A percentile compares a stretch with the other conserved stretches of the same genome.
These are phyloP conservation scores for Athelia psychrophila DNA, from an alignment of 1,284 basidiomycete genomes.

Conservation along the genomic window DNA sequence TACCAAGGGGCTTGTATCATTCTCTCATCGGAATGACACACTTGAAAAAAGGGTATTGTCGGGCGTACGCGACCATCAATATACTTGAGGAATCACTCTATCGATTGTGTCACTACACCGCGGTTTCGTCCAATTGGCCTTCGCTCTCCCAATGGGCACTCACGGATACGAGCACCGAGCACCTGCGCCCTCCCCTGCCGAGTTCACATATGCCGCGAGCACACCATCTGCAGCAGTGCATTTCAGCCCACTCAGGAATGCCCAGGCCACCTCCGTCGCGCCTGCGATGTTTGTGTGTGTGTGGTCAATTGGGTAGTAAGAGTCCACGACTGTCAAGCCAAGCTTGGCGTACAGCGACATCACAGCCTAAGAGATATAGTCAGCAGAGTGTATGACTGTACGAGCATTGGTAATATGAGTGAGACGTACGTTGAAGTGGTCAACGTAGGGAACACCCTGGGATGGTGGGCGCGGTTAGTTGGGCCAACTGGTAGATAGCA, in stretches of 20 bases:
- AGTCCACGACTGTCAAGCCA: constrained; percentile 20
- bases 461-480: no score
- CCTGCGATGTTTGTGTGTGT: constrained; percentile 25
- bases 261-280: constrained; percentile 18
- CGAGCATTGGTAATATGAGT: no score
- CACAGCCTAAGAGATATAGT: not conserved
- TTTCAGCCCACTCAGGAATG: constrained; percentile 18
- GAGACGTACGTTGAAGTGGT: constrained; percentile 18
- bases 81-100: no score
- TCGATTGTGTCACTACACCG: no score
- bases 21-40: no score
- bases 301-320: constrained; percentile 27
- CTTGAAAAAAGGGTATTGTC: no score
- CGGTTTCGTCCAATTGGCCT: no score
- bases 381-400: not conserved
- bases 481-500: no score
- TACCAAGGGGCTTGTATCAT: no score
- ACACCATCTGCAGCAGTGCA: not conserved
- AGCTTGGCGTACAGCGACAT: constrained; percentile 13
- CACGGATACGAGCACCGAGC: not conserved
- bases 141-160: no score
- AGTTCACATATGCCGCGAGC: not conserved
- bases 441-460: constrained; percentile 21
- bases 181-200: not conserved
- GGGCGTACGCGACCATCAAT: no score